Conservation (phyloP, 2,329 filamentous ascomycete genomes). For the Aphanoascus verrucosus region DNA sequence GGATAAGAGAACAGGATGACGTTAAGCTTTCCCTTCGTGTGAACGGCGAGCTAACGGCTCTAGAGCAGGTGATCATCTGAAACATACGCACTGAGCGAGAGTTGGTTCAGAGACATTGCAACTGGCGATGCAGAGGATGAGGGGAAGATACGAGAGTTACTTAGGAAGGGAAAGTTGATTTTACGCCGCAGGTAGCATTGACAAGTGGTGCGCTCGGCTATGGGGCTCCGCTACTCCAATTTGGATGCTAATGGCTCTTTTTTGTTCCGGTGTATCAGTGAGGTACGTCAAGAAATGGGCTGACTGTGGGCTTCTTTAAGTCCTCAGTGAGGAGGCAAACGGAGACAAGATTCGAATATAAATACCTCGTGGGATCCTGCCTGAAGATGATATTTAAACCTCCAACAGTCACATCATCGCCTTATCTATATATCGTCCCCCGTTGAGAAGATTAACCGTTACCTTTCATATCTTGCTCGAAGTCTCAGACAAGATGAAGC, state of each 20-base stretch:
- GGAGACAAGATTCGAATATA: constrained; percentile 2
- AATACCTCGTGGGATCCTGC: neutral
- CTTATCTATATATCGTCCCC: neutral
- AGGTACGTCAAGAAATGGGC: neutral
- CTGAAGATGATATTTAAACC: neutral
- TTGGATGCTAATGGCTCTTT: neutral
- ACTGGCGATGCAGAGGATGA: neutral
- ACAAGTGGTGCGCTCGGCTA: neutral
- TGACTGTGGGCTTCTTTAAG: neutral
- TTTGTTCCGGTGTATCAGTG: neutral
- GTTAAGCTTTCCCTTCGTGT: neutral
- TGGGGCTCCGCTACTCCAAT: neutral
- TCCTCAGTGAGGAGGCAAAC: neutral
- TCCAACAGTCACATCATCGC: neutral
- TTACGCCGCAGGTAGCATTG: too few species aligned
- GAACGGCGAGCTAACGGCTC: neutral
- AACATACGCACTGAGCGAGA: constrained; percentile 1
- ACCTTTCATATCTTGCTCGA: neutral
- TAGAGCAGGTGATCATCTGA: constrained; percentile 4
- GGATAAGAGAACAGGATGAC: neutral
- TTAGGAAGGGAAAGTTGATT: neutral
- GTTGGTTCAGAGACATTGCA: neutral
- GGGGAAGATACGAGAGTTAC: constrained; percentile 1
- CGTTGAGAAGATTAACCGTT: neutral
- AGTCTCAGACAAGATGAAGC: constrained; percentile 14